Percentiles rank a stretch among this genome's conserved stretches.
phyloP scores from a whole-genome alignment of 805 yeast species.

The Myxozyma udenii region DNA sequence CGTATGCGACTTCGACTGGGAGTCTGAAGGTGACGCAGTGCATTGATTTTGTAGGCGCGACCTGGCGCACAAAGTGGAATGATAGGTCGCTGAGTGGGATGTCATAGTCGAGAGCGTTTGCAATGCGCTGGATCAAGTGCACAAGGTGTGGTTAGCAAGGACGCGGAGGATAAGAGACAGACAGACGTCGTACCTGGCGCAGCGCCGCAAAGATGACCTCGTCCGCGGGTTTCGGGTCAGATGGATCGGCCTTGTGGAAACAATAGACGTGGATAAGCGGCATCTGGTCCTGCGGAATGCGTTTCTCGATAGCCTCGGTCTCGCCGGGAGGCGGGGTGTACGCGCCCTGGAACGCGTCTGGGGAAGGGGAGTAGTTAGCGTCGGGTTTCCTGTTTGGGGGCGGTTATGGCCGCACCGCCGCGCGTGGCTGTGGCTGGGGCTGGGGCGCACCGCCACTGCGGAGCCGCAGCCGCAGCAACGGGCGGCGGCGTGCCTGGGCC shows the following conservation, averaged over 20 bases:
- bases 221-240: slow-evolving; percentile 65
- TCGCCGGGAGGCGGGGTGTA: slow-evolving; percentile 43
- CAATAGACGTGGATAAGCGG: slow-evolving; percentile 87
- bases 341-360: slow-evolving; percentile 73
- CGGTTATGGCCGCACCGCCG: too few relatives aligned
- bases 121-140: slow-evolving; percentile 26
- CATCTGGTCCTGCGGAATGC: slow-evolving; percentile 46
- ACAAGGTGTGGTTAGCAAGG: too few relatives aligned
- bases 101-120: slow-evolving; percentile 47
- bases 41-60: slow-evolving; percentile 97
- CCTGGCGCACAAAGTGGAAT: slow-evolving; percentile 86
- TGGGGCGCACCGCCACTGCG: too few relatives aligned
- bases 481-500: too few relatives aligned
- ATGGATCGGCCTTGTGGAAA: slow-evolving; percentile 81
- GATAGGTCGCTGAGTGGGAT: slow-evolving; percentile 47
- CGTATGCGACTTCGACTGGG: slow-evolving; percentile 42
- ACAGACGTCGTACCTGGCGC: slow-evolving; percentile 44
- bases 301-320: slow-evolving; percentile 36
- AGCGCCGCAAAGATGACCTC: slow-evolving; percentile 69
- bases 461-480: too few relatives aligned
- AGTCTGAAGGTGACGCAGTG: slow-evolving; percentile 77
- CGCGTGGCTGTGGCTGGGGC: too few relatives aligned
- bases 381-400: too few relatives aligned
- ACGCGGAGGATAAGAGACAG: background rate
- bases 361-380: too few relatives aligned